Percentiles rank a stretch among this genome's conserved stretches.
Evolutionary conservation across 257 asterid genomes (phyloP).

Genomic region (Eucommia ulmoides): DNA sequence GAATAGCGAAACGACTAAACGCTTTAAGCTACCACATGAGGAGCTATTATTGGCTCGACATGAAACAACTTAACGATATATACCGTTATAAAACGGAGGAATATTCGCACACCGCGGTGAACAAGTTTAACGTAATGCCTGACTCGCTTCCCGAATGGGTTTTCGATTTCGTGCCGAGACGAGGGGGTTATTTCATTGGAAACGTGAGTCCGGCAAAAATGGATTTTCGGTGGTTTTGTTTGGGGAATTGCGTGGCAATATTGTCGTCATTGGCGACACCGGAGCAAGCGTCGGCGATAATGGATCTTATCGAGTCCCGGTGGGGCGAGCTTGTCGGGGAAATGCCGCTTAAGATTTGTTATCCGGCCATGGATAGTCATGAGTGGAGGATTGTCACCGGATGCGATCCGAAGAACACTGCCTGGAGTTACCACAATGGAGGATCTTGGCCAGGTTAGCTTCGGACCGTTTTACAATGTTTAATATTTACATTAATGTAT

Average conservation of each 20-base stretch:
- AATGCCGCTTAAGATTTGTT: slow-evolving; percentile 44
- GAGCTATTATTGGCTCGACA: slow-evolving; percentile 35
- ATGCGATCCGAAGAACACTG: slow-evolving; percentile 40
- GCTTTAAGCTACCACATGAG: slow-evolving; percentile 47
- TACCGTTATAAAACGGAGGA: slow-evolving; percentile 44
- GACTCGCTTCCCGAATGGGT: slow-evolving; percentile 46
- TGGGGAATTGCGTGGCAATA: slow-evolving; percentile 42
- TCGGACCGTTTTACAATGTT: too few species aligned
- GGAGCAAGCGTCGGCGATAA: slow-evolving; percentile 35
- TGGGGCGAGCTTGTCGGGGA: slow-evolving; percentile 46
- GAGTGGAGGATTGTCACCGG: slow-evolving; percentile 46
- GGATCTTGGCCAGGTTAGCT: slow-evolving; percentile 53
- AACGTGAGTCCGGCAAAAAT: slow-evolving; percentile 37
- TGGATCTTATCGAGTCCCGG: slow-evolving; percentile 43
- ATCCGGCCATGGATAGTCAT: slow-evolving; percentile 43
- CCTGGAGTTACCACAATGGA: slow-evolving; percentile 50
- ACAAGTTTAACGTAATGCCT: slow-evolving; percentile 45
- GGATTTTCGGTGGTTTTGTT: slow-evolving; percentile 53
- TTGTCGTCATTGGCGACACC: slow-evolving; percentile 36
- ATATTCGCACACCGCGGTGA: slow-evolving; percentile 45
- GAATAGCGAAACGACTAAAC: slow-evolving; percentile 29
- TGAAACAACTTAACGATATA: slow-evolving; percentile 37
- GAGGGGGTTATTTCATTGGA: slow-evolving; percentile 42
- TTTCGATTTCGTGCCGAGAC: slow-evolving; percentile 37
- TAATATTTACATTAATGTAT: too few species aligned